These are phyloP conservation scores for Saturnispora silvae DNA, from an alignment of 805 yeast genomes.

Conservation along the genomic window DNA sequence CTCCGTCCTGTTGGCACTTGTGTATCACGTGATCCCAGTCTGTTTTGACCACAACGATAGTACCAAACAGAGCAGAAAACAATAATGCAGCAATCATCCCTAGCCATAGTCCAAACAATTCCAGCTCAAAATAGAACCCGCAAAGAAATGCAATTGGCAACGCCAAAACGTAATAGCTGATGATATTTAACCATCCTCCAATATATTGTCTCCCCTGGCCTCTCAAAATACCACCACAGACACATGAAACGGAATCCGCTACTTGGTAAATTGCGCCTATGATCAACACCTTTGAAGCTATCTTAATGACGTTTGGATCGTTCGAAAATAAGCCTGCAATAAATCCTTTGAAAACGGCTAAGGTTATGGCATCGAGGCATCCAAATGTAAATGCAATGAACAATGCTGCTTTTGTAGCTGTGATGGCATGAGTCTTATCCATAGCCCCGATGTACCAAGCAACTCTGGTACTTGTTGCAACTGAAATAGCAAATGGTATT, in stretches of 20 bases:
- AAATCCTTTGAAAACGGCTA: slow-evolving; percentile 32
- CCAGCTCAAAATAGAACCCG: slow-evolving; percentile 39
- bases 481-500: slow-evolving; percentile 48
- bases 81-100: slow-evolving; percentile 46
- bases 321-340: slow-evolving; percentile 49
- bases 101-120: slow-evolving; percentile 55
- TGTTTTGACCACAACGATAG: slow-evolving; percentile 19
- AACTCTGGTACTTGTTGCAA: slow-evolving; percentile 47
- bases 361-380: slow-evolving; percentile 33
- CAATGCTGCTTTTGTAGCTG: slow-evolving; percentile 29
- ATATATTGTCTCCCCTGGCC: slow-evolving; percentile 69
- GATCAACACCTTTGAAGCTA: slow-evolving; percentile 45
- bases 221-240: slow-evolving; percentile 65
- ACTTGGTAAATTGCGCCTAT: slow-evolving; percentile 60
- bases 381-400: slow-evolving; percentile 29
- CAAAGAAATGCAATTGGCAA: slow-evolving; percentile 48
- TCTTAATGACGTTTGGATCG: slow-evolving; percentile 44
- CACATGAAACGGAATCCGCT: slow-evolving; percentile 58
- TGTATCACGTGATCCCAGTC: slow-evolving; percentile 25
- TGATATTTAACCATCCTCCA: slow-evolving; percentile 47
- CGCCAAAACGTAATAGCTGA: slow-evolving; percentile 52
- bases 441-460: slow-evolving; percentile 43
- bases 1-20: slow-evolving; percentile 22
- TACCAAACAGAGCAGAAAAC: slow-evolving; percentile 37
- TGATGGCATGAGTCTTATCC: slow-evolving; percentile 27